Conservation (phyloP, 192 early-diverging fungal genomes). For the Paraglomus brasilianum region DNA sequence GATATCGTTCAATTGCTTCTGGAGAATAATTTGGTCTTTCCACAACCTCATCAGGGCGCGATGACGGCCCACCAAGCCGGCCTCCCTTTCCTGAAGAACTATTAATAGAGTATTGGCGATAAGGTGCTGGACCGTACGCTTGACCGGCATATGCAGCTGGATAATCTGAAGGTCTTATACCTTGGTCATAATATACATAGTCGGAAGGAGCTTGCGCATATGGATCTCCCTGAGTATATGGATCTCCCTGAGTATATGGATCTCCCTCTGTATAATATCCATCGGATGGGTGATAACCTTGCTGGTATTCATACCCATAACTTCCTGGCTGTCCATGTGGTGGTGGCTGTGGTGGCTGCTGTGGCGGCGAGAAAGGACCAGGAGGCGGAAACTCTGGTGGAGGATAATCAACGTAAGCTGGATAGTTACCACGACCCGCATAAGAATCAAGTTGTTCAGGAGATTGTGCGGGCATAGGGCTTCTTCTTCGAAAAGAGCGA, state of each 20-base stretch:
- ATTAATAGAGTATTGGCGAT: conserved; percentile 25
- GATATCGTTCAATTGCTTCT: conserved; percentile 41
- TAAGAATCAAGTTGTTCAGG: too few species aligned
- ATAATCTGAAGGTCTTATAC: conserved; percentile 34
- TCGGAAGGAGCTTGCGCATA: conserved; percentile 3
- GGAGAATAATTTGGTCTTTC: conserved; percentile 34
- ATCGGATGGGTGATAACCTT: conserved; percentile 34
- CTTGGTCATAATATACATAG: background rate
- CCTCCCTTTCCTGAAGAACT: conserved; percentile 16
- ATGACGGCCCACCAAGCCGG: background rate
- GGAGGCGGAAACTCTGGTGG: too few species aligned
- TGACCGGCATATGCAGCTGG: conserved; percentile 35
- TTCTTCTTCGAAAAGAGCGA: too few species aligned
- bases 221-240: conserved; percentile 1
- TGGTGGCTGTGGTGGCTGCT: background rate
- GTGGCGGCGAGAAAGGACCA: too few species aligned
- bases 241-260: conserved; percentile 27
- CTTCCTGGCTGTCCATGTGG: conserved; percentile 32
- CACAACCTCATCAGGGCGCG: conserved; percentile 1
- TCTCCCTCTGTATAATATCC: conserved; percentile 38
- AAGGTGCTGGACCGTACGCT: conserved; percentile 31
- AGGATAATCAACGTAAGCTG: too few species aligned
- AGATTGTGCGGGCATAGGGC: too few species aligned
- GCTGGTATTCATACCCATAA: conserved; percentile 40
- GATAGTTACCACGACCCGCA: too few species aligned